Evolutionary conservation across 495 filamentous ascomycete species (phyloP), one percentile per base, ranked within the genome.

Genomic region (Penicillium goetzii): DNA sequence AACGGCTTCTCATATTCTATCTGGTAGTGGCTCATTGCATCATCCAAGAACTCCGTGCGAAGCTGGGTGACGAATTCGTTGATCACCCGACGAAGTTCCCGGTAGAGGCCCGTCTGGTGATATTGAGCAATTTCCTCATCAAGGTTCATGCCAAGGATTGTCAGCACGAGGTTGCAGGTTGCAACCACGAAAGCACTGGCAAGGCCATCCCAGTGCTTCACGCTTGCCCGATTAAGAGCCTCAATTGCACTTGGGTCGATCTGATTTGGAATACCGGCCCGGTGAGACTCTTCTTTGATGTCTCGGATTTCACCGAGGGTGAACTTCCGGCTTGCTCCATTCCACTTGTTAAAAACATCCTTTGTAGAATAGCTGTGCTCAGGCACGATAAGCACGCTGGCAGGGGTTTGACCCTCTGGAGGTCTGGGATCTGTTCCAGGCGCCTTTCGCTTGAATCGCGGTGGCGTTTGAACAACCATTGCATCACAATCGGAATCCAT

Each of bases 191-290:
- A 83, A 0, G 57, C 53, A 1, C 65, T 32, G 36, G 79, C 59
- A 0, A 80, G 75, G 0, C 55, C 57, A 2, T 67, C 41, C 82
- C 82, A 84, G 23, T 81, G 77, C 2, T 63, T 57, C 7, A 82
- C 70, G 32, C 76, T 81, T 12, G 66, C 25, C n/a, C 65, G 51
- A 19, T 80, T 74, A 60, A 84, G 71, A 0, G 60, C 69, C 19
- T 82, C 77, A 5, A 78, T 77, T 0, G 80, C 80, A 2, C 76
- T 76, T 0, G 82, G 80, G 32, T 82, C 74, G 7, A 73, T 74
- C 21, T 80, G 75, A 21, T 78, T 73, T 0, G 78, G 78, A 0
- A 81, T 68, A 0, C 79, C 76, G 15, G 72, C 74, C 3, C 64
- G 67, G 23, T 77, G 75, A 0, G 72, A 74, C n/a, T 81, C 72